Evolutionary conservation across 768 basidiomycete genomes (phyloP), one percentile per base, ranked within the genome.

Genomic region (Leccinum aurantiacum): DNA sequence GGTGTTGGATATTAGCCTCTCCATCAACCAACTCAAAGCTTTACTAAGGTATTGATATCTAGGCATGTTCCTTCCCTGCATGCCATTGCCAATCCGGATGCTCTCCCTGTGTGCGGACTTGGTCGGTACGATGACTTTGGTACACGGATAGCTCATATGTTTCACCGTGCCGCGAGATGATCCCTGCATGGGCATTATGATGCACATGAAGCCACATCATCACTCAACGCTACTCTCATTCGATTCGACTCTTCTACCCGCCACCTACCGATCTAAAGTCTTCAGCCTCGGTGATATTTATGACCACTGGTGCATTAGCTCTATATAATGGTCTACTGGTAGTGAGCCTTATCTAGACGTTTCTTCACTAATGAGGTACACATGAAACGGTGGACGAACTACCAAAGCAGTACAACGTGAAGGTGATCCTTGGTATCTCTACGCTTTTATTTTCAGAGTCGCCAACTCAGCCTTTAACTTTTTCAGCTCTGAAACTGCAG

Each of bases 401-500:
- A 27, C 13, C 60, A 31, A 25, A 49, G 38, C n/a, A 44, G 9
- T 44, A 44, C 14, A 4, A n/a, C 47, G 11, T 10, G 13, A 53
- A 14, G 15, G 11, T 22, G 10, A 31, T 19, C 8, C 25, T 17
- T 5, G 25, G 25, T 49, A 49, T 49, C 3, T 14, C 19, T 27
- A 56, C 14, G 44, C 48, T 44, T 25, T 53, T 60, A 71, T 41
- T 54, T 62, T 60, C 35, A 71, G 44, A 17, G 37, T 24, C 25
- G 53, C 64, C 58, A 91, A 68, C 64, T 88, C 84, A 14, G 70
- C 70, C 75, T 92, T 91, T 72, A 93, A 68, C 67, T 69, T 76
- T 74, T 89, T 89, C 72, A 93, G 74, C 57, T 80, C 77, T 46
- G 82, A 80, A 10, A 93, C 86, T 1, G 86, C 88, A 35, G 49